Evolutionary conservation across 208 protist species (phyloP).

Genomic region (Leishmania arabica): DNA sequence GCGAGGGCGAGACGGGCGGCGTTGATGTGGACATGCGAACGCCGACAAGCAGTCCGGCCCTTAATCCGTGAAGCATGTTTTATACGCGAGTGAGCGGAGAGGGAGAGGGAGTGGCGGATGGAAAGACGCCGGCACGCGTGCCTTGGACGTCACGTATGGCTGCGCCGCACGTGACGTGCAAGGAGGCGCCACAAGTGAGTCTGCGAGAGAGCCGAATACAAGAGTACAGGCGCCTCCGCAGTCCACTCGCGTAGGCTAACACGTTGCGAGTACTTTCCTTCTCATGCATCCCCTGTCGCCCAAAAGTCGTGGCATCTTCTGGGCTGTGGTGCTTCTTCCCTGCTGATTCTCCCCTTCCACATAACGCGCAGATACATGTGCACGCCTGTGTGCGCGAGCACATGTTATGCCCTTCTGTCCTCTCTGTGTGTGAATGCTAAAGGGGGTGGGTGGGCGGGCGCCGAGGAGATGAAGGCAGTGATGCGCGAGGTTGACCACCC

Average conservation of each 20-base stretch:
- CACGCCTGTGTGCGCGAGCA: too few relatives aligned
- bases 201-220: too few relatives aligned
- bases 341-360: too few relatives aligned
- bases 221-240: too few relatives aligned
- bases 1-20: constrained; percentile 1
- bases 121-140: neutral
- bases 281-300: too few relatives aligned
- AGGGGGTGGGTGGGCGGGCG: neutral
- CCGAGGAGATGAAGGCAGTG: neutral
- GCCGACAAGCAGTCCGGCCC: neutral
- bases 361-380: neutral
- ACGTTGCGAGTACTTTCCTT: too few relatives aligned
- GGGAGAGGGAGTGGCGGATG: neutral
- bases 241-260: too few relatives aligned
- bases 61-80: neutral
- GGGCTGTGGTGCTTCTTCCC: too few relatives aligned
- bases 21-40: neutral
- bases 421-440: neutral
- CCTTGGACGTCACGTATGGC: too few relatives aligned
- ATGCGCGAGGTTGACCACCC: neutral
- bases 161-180: too few relatives aligned
- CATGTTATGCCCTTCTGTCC: neutral
- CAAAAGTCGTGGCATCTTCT: too few relatives aligned
- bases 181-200: too few relatives aligned
- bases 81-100: neutral